Conservation (phyloP, 371 early-diverging fungal species). For the Mortierella sp. region DNA sequence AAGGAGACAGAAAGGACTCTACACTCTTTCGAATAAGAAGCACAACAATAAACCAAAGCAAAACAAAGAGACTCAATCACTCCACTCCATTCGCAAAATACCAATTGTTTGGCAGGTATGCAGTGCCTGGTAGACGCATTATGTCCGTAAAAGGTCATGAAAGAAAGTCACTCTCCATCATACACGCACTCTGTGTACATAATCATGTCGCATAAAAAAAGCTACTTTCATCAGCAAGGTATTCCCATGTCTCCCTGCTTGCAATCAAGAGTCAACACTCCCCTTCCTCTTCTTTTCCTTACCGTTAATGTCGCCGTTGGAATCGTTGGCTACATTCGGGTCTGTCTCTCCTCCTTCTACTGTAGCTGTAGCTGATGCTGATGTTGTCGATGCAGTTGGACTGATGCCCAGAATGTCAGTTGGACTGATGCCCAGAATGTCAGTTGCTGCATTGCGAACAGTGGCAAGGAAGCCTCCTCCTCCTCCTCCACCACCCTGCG, state of each 20-base stretch:
- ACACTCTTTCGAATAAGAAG: not conserved
- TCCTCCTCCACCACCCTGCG: not conserved
- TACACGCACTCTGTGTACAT: no score
- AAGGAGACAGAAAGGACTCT: not conserved
- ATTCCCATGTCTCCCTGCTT: not conserved
- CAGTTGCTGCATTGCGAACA: conserved; percentile 2
- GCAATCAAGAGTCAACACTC: not conserved
- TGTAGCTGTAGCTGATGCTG: not conserved
- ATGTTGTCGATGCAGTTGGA: not conserved
- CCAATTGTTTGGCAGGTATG: no score
- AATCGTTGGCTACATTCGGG: not conserved
- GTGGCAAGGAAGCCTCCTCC: conserved; percentile 6
- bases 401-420: conserved; percentile 11
- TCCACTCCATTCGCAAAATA: not conserved
- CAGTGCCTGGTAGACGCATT: not conserved
- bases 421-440: conserved; percentile 8
- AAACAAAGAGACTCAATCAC: not conserved
- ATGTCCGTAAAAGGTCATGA: no score
- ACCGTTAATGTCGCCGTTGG: not conserved
- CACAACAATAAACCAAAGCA: no score
- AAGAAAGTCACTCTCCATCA: not conserved
- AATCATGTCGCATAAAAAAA: not conserved
- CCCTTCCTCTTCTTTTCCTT: not conserved
- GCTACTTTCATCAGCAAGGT: not conserved
- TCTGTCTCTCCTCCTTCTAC: not conserved